Percentiles rank a stretch among this genome's conserved stretches.
These are phyloP conservation scores for Polychaeton citri DNA, from an alignment of 2,329 filamentous ascomycete genomes.

Conservation along the genomic window DNA sequence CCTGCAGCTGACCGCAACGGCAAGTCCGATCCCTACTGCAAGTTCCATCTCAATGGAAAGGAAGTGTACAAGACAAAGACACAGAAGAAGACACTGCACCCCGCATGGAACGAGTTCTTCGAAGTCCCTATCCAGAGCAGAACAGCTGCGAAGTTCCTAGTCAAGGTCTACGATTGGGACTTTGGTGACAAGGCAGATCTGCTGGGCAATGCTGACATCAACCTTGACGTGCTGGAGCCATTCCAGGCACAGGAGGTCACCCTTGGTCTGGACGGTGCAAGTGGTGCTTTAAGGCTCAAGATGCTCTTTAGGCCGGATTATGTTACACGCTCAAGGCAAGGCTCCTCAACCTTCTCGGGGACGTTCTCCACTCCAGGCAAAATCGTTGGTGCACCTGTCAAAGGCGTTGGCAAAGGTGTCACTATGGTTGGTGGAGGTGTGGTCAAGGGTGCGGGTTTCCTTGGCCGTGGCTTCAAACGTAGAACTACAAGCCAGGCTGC, in stretches of 20 bases:
- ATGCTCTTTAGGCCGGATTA: conserved; percentile 90
- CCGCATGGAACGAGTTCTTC: conserved; percentile 93
- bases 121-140: conserved; percentile 71
- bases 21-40: conserved; percentile 93
- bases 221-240: conserved; percentile 68
- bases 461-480: conserved; percentile 69
- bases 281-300: conserved; percentile 66
- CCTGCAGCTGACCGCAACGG: conserved; percentile 91
- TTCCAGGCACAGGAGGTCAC: conserved; percentile 67
- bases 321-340: conserved; percentile 72
- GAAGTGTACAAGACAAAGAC: conserved; percentile 91
- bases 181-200: conserved; percentile 91
- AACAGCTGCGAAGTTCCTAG: conserved; percentile 68
- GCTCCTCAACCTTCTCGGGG: conserved; percentile 83
- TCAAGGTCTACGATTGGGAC: conserved; percentile 88
- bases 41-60: conserved; percentile 79
- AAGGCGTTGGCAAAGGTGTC: conserved; percentile 69
- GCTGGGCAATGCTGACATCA: conserved; percentile 64
- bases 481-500: conserved; percentile 45
- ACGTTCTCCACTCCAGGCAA: conserved; percentile 79
- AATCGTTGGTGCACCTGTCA: conserved; percentile 90
- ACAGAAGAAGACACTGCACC: conserved; percentile 92
- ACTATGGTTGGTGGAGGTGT: conserved; percentile 63
- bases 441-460: conserved; percentile 78
- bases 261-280: conserved; percentile 74